Evolutionary conservation across 192 early-diverging fungal genomes (phyloP).

Genomic region (Powellomyces hirtus): DNA sequence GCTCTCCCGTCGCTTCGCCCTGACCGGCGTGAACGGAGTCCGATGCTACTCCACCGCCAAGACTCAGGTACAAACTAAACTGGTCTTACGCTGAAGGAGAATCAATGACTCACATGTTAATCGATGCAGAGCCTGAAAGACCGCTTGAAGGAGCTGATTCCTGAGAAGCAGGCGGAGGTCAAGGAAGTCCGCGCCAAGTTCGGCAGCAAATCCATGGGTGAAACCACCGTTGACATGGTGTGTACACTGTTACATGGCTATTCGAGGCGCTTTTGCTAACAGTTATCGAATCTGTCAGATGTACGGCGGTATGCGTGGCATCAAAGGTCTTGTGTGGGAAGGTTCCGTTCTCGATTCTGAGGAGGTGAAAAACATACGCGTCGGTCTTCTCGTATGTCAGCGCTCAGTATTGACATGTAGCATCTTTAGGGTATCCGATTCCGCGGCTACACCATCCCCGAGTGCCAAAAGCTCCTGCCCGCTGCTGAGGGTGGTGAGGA

Average conservation of each 20-base stretch:
- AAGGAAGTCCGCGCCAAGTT: slow-evolving; percentile 92
- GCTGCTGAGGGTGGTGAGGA: slow-evolving; percentile 82
- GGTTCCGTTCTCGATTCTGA: slow-evolving; percentile 96
- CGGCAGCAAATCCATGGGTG: slow-evolving; percentile 86
- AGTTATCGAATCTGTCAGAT: slow-evolving; percentile 24
- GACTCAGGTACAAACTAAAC: slow-evolving; percentile 28
- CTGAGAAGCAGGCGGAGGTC: slow-evolving; percentile 91
- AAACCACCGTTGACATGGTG: slow-evolving; percentile 96
- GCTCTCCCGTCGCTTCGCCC: slow-evolving; percentile 11
- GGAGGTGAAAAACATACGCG: slow-evolving; percentile 50
- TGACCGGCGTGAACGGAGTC: slow-evolving; percentile 4
- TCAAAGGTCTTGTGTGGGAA: slow-evolving; percentile 99
- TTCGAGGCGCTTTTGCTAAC: too few species aligned
- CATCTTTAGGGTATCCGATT: slow-evolving; percentile 86
- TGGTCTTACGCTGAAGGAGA: too few species aligned
- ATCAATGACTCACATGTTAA: too few species aligned
- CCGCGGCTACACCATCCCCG: slow-evolving; percentile 93
- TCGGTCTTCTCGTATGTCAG: neutral
- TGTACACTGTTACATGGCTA: too few species aligned
- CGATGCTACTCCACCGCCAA: slow-evolving; percentile 29
- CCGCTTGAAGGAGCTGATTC: slow-evolving; percentile 89
- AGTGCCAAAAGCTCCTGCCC: slow-evolving; percentile 92
- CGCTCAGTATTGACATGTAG: neutral
- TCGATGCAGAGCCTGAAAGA: slow-evolving; percentile 86
- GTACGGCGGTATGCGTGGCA: slow-evolving; percentile 99